phyloP scores from a whole-genome alignment of 192 early-diverging fungal species.

The Mortierella alpina region DNA sequence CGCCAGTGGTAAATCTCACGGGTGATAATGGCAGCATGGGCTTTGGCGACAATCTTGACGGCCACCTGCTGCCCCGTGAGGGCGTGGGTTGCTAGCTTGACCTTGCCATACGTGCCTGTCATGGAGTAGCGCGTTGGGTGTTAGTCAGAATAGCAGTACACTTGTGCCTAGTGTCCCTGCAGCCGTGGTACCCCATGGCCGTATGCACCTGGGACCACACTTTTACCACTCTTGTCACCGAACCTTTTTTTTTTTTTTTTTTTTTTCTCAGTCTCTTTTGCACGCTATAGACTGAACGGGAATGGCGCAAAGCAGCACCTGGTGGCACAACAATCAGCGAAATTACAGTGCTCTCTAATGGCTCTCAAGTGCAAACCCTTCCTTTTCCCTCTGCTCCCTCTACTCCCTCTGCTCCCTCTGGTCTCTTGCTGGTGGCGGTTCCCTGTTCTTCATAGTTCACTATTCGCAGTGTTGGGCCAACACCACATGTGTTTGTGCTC shows the following conservation, averaged over 20 bases:
- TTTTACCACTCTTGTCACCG: background rate
- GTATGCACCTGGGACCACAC: background rate
- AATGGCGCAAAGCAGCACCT: too few relatives aligned
- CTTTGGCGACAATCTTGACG: constrained; percentile 70
- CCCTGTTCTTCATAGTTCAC: too few relatives aligned
- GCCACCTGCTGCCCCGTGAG: constrained; percentile 72
- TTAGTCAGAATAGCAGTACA: background rate
- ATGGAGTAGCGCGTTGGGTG: background rate
- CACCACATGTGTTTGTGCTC: constrained; percentile 15
- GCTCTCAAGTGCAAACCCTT: too few relatives aligned
- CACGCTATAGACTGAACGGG: background rate
- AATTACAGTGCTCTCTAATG: background rate
- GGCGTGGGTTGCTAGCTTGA: constrained; percentile 69
- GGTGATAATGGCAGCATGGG: constrained; percentile 67
- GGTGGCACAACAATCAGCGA: too few relatives aligned
- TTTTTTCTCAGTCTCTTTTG: background rate
- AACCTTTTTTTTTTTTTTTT: constrained; percentile 1
- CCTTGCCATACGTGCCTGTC: constrained; percentile 73
- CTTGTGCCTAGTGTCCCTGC: background rate
- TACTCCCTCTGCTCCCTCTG: too few relatives aligned
- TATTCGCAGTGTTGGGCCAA: too few relatives aligned
- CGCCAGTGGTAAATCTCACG: constrained; percentile 74
- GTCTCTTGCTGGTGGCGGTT: too few relatives aligned
- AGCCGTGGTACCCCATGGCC: background rate
- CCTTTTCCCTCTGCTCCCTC: too few relatives aligned